A percentile compares a stretch with the other conserved stretches of the same genome.
Evolutionary conservation across 192 early-diverging fungal genomes (phyloP).

Genomic region (Chytriomyces sp.): DNA sequence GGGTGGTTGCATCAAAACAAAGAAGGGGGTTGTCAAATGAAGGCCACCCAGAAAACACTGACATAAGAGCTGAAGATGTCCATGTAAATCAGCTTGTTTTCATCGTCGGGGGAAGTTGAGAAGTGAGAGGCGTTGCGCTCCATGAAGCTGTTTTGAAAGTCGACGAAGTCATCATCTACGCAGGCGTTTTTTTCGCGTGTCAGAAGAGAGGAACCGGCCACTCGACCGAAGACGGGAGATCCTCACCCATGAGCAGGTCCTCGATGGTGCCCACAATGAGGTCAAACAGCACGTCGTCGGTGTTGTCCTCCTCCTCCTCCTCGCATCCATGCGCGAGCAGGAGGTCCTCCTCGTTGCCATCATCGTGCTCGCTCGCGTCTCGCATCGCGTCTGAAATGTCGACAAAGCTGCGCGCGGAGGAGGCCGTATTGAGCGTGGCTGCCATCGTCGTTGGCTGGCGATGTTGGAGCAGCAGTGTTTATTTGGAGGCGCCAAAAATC

Average conservation of each 20-base stretch:
- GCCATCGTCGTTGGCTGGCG: conserved; percentile 18
- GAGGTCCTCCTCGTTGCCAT: neutral
- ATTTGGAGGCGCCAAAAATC: too few species aligned
- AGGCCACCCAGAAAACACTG: neutral
- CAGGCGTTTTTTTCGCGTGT: neutral
- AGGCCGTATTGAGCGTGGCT: conserved; percentile 11
- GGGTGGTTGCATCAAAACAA: neutral
- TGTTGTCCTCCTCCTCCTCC: conserved; percentile 1
- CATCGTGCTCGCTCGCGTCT: conserved; percentile 4
- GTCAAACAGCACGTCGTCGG: conserved; percentile 49
- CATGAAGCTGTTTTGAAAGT: conserved; percentile 48
- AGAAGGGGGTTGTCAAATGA: neutral
- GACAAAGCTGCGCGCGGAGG: neutral
- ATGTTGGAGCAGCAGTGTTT: too few species aligned
- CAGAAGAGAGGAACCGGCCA: neutral
- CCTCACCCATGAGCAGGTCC: conserved; percentile 54
- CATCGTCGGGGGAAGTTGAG: conserved; percentile 45
- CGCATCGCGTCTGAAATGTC: conserved; percentile 12
- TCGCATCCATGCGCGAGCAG: too few species aligned
- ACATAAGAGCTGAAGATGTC: conserved; percentile 57
- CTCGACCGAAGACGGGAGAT: too few species aligned
- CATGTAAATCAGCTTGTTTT: conserved; percentile 63
- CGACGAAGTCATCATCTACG: conserved; percentile 40
- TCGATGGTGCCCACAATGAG: conserved; percentile 51
- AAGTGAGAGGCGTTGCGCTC: conserved; percentile 43